phyloP scores from a whole-genome alignment of 345 rosid genomes.

The Sapria himalayana region DNA sequence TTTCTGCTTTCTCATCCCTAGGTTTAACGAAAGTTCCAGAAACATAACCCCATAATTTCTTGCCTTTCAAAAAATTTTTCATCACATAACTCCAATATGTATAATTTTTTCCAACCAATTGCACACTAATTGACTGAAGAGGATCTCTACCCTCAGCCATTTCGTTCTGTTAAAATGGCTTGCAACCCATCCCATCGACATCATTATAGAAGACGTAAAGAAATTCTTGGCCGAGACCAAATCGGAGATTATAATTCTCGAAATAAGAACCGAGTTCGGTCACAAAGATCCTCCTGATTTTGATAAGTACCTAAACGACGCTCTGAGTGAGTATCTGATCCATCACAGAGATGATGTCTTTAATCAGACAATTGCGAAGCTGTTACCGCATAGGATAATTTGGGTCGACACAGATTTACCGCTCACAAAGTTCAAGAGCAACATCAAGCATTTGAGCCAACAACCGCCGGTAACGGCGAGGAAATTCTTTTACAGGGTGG shows the following conservation, averaged over 20 bases:
- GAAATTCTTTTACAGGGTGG: conserved; percentile 66
- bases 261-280: conserved; percentile 78
- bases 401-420: conserved; percentile 91
- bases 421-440: conserved; percentile 61
- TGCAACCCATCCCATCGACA: too few species aligned
- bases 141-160: too few species aligned
- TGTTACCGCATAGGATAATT: conserved; percentile 65
- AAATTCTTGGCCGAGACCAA: conserved; percentile 49
- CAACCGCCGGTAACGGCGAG: conserved; percentile 28
- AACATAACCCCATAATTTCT: too few species aligned
- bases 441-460: conserved; percentile 42
- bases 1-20: too few species aligned
- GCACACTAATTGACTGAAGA: too few species aligned
- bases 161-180: too few species aligned
- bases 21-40: too few species aligned
- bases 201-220: conserved; percentile 45
- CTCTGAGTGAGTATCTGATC: conserved; percentile 46
- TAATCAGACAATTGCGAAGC: conserved; percentile 31
- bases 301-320: conserved; percentile 40
- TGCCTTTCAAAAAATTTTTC: too few species aligned
- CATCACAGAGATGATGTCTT: conserved; percentile 55
- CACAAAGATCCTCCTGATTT: conserved; percentile 57
- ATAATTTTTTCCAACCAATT: too few species aligned
- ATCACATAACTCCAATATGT: too few species aligned
- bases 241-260: conserved; percentile 57